phyloP scores from a whole-genome alignment of 495 filamentous ascomycete genomes.

The Clavariopsis aquatica region DNA sequence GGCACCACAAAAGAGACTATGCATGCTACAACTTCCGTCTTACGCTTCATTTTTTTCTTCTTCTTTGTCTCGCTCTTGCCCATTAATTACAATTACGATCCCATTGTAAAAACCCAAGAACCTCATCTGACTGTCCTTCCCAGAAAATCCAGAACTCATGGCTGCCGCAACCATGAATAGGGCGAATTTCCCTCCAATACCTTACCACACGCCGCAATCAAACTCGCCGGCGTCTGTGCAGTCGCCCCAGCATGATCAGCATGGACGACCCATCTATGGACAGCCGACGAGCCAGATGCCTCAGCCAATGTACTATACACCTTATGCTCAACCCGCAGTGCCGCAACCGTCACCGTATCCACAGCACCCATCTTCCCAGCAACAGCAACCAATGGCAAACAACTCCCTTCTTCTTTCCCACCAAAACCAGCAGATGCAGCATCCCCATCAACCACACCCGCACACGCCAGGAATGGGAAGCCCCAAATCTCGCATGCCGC shows the following conservation, averaged over 20 bases:
- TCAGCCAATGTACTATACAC: constrained; percentile 72
- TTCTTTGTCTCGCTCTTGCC: too few species aligned
- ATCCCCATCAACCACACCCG: constrained; percentile 60
- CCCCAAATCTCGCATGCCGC: constrained; percentile 63
- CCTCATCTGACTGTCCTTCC: constrained; percentile 17
- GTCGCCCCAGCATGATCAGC: constrained; percentile 88
- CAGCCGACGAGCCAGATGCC: constrained; percentile 76
- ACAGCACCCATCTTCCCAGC: constrained; percentile 66
- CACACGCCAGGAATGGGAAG: constrained; percentile 54
- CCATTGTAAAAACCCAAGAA: not conserved
- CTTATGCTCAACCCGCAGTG: constrained; percentile 58
- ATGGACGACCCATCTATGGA: constrained; percentile 75
- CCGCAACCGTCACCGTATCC: constrained; percentile 78
- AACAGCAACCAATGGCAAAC: constrained; percentile 64
- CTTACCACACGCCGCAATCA: constrained; percentile 90
- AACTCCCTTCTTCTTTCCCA: constrained; percentile 70
- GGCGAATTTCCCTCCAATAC: constrained; percentile 76
- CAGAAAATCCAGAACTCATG: constrained; percentile 91
- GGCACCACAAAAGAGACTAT: too few species aligned
- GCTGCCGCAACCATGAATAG: constrained; percentile 85
- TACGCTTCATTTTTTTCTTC: too few species aligned
- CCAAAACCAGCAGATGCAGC: constrained; percentile 60
- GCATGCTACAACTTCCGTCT: too few species aligned
- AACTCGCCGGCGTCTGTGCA: constrained; percentile 96
- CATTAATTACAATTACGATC: constrained; percentile 1